phyloP scores from a whole-genome alignment of 1,139 yeast species.

The Diutina scorzettiae region DNA sequence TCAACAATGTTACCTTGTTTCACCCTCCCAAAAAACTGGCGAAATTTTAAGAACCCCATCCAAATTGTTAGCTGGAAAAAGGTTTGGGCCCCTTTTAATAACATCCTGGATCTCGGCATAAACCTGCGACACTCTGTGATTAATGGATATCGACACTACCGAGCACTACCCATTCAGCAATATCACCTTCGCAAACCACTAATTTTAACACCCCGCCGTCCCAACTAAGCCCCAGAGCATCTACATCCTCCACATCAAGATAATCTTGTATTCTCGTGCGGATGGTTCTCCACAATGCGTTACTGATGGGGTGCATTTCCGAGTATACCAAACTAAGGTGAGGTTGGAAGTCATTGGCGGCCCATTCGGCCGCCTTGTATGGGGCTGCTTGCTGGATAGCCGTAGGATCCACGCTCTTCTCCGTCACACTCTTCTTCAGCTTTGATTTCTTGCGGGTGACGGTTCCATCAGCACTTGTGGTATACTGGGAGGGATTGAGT shows the following conservation, averaged over 20 bases:
- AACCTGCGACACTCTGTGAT: not conserved
- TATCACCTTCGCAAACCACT: constrained; percentile 67
- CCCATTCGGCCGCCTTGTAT: constrained; percentile 42
- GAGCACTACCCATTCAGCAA: constrained; percentile 56
- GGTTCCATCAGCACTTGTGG: constrained; percentile 1
- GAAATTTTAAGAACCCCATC: not conserved
- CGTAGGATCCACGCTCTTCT: constrained; percentile 17
- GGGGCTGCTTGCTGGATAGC: constrained; percentile 21
- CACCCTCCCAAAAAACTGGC: no score
- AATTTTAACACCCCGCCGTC: constrained; percentile 58
- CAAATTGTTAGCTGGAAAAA: no score
- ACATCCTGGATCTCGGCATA: no score
- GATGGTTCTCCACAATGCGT: constrained; percentile 56
- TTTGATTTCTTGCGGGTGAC: not conserved
- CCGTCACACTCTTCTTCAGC: constrained; percentile 11
- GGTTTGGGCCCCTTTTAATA: no score
- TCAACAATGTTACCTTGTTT: not conserved
- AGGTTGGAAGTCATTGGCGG: constrained; percentile 47
- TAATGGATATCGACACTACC: constrained; percentile 38
- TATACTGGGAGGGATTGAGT: constrained; percentile 9
- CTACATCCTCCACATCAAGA: constrained; percentile 40
- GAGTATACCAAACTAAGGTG: constrained; percentile 68
- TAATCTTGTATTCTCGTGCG: constrained; percentile 61
- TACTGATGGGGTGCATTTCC: constrained; percentile 53
- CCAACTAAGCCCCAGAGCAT: constrained; percentile 40